Evolutionary conservation across 2,329 filamentous ascomycete species (phyloP).

Genomic region (Oidium heveae): DNA sequence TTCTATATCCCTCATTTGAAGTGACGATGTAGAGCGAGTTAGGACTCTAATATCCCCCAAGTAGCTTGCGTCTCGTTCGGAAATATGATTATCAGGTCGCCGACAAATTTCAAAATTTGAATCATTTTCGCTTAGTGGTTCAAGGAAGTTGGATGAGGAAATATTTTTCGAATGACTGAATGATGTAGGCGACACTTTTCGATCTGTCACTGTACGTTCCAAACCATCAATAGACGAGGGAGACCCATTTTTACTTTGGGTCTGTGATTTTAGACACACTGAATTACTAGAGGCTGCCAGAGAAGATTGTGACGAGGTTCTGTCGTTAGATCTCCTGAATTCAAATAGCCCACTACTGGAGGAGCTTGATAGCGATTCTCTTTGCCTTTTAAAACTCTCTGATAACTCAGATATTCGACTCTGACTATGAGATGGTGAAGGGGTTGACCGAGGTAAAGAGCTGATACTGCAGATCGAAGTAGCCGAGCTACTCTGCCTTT

Average conservation of each 20-base stretch:
- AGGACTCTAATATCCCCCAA: constrained; percentile 7
- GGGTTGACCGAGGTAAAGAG: constrained; percentile 15
- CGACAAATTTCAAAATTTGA: constrained; percentile 7
- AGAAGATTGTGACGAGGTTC: no score
- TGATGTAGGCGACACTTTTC: constrained; percentile 4
- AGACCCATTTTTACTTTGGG: no score
- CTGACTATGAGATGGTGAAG: constrained; percentile 8
- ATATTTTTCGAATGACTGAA: neutral
- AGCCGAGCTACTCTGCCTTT: constrained; percentile 22
- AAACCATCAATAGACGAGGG: no score
- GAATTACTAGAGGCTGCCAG: no score
- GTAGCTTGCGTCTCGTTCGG: constrained; percentile 7
- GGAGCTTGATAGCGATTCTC: constrained; percentile 1
- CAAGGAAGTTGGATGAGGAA: constrained; percentile 14
- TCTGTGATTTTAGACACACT: no score
- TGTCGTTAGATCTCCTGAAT: no score
- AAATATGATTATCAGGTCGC: constrained; percentile 7
- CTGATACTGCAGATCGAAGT: constrained; percentile 17
- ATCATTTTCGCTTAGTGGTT: constrained; percentile 29
- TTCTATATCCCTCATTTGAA: constrained; percentile 30
- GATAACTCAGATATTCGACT: no score
- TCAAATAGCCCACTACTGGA: neutral
- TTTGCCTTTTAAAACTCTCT: no score
- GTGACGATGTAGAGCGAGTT: constrained; percentile 11
- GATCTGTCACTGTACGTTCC: no score